Percentiles rank a stretch among this genome's conserved stretches.
Conservation (phyloP, 2,329 filamentous ascomycete genomes). For the Stagonosporopsis tanaceti region DNA sequence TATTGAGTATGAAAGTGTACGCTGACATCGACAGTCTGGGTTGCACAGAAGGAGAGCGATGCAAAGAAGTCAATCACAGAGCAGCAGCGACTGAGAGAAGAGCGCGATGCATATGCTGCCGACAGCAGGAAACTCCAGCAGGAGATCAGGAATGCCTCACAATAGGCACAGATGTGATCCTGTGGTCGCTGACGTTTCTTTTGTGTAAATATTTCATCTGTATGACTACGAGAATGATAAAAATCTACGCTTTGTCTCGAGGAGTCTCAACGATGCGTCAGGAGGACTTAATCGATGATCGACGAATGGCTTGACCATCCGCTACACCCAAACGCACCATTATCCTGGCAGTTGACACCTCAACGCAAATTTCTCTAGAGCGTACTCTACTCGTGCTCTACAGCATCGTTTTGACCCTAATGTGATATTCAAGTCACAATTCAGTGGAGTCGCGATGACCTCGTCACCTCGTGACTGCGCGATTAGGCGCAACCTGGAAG, state of each 20-base stretch:
- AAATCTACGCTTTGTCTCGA: conserved; percentile 26
- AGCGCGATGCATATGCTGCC: conserved; percentile 41
- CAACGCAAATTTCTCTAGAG: neutral
- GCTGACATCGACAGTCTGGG: conserved; percentile 44
- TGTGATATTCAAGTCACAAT: neutral
- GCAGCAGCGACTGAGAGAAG: conserved; percentile 39
- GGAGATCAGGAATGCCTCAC: conserved; percentile 45
- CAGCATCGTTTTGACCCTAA: neutral
- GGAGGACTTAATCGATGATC: neutral
- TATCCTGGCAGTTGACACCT: neutral
- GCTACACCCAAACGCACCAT: neutral
- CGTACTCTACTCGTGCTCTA: neutral
- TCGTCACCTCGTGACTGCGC: conserved; percentile 36
- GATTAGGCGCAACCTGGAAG: conserved; percentile 18
- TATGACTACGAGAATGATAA: conserved; percentile 18
- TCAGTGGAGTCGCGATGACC: neutral
- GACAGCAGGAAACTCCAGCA: conserved; percentile 44
- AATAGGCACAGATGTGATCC: conserved; percentile 22
- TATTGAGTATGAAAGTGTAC: neutral
- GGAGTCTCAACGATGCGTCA: neutral
- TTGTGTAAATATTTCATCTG: conserved; percentile 26
- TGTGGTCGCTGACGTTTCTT: conserved; percentile 10
- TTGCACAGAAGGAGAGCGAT: conserved; percentile 46
- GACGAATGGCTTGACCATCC: neutral
- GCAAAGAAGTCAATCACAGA: conserved; percentile 37